Evolutionary conservation across 345 rosid genomes (phyloP).

Genomic region (Ricinus communis): DNA sequence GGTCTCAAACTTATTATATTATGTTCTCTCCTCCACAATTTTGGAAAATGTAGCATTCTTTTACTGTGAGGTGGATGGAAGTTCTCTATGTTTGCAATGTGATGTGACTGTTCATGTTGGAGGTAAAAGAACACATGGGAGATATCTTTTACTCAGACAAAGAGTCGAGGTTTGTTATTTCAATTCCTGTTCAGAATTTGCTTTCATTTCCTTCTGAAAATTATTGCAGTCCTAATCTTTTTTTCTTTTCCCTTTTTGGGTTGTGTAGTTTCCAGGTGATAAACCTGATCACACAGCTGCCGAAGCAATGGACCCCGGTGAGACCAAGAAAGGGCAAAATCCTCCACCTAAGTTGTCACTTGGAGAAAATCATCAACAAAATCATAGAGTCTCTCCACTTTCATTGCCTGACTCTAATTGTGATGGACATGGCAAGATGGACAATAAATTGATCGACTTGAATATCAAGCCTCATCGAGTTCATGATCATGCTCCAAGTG

Average conservation of each 20-base stretch:
- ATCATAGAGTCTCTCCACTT: constrained; percentile 35
- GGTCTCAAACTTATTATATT: too few species aligned
- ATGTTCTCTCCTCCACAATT: too few species aligned
- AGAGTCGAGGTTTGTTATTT: constrained; percentile 55
- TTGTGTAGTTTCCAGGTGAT: constrained; percentile 71
- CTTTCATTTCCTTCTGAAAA: neutral
- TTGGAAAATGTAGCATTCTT: constrained; percentile 58
- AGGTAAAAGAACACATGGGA: constrained; percentile 67
- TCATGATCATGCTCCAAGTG: constrained; percentile 53
- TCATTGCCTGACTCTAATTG: constrained; percentile 31
- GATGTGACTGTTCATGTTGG: constrained; percentile 86
- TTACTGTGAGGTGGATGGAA: constrained; percentile 84
- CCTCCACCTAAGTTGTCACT: constrained; percentile 24
- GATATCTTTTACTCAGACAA: constrained; percentile 73
- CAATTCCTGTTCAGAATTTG: neutral
- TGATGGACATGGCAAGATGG: constrained; percentile 38
- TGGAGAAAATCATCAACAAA: constrained; percentile 38
- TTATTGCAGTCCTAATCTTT: too few species aligned
- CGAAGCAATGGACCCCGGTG: constrained; percentile 36
- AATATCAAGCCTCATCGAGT: constrained; percentile 62
- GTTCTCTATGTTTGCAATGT: constrained; percentile 80
- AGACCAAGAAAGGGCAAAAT: constrained; percentile 31
- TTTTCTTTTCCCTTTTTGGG: neutral
- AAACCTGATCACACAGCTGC: constrained; percentile 35
- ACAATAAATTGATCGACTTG: constrained; percentile 61